phyloP scores from a whole-genome alignment of 2,329 filamentous ascomycete genomes.

The Tolypocladium endophyticum region DNA sequence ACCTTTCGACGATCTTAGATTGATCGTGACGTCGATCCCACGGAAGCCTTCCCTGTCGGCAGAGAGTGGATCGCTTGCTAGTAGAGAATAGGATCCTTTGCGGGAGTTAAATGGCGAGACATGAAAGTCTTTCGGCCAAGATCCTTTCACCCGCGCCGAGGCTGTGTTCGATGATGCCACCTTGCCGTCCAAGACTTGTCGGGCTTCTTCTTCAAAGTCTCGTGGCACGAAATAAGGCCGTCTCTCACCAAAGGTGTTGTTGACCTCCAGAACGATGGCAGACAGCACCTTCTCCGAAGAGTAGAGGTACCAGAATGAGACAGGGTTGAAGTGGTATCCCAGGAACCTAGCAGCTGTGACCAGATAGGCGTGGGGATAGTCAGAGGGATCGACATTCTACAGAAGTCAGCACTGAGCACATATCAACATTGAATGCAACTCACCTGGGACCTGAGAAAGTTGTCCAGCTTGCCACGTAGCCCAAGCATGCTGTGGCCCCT shows the following conservation, averaged over 20 bases:
- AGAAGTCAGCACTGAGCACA: slow-evolving; percentile 5
- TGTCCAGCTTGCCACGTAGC: slow-evolving; percentile 51
- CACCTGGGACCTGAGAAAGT: slow-evolving; percentile 48
- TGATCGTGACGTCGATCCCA: slow-evolving; percentile 49
- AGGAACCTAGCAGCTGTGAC: slow-evolving; percentile 60
- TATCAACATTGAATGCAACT: slow-evolving; percentile 5
- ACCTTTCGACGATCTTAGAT: slow-evolving; percentile 47
- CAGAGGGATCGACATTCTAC: slow-evolving; percentile 45
- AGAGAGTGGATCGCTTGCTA: slow-evolving; percentile 33
- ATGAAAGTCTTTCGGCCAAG: slow-evolving; percentile 63
- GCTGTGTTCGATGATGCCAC: not conserved
- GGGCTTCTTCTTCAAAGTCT: slow-evolving; percentile 13
- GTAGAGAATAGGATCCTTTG: slow-evolving; percentile 42
- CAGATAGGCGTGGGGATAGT: slow-evolving; percentile 59
- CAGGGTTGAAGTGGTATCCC: slow-evolving; percentile 63
- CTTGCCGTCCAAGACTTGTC: slow-evolving; percentile 2
- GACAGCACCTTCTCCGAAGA: slow-evolving; percentile 42
- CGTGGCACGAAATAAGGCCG: slow-evolving; percentile 26
- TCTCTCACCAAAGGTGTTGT: slow-evolving; percentile 66
- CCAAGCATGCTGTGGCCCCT: slow-evolving; percentile 40
- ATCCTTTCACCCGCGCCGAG: slow-evolving; percentile 28
- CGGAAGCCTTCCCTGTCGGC: slow-evolving; percentile 24
- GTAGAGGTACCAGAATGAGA: slow-evolving; percentile 75
- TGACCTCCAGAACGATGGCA: slow-evolving; percentile 62
- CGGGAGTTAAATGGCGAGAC: slow-evolving; percentile 65